These are phyloP conservation scores for Kickxella alabastrina DNA, from an alignment of 192 early-diverging fungal genomes.

Conservation along the genomic window DNA sequence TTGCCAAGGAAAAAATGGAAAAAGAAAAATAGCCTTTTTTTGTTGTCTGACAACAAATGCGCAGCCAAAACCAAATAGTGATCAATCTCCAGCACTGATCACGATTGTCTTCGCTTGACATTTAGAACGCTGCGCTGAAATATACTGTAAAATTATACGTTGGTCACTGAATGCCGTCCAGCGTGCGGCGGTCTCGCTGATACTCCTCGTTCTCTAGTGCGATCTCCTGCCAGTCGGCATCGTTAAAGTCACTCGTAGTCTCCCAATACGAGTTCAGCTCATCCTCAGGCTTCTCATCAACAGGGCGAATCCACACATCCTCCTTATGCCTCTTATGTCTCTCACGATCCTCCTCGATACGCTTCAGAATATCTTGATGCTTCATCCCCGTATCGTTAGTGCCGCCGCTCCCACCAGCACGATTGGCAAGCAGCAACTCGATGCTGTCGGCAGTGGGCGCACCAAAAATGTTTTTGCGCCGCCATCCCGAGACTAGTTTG, in stretches of 20 bases:
- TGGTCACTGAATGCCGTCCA: constrained; percentile 2
- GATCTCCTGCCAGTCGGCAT: constrained; percentile 44
- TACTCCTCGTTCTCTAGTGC: constrained; percentile 33
- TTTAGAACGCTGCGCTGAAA: too few relatives aligned
- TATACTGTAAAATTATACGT: too few relatives aligned
- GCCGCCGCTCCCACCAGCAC: constrained; percentile 6
- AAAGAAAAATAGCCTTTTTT: constrained; percentile 7
- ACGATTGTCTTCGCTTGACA: too few relatives aligned
- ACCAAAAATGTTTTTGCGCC: constrained; percentile 23
- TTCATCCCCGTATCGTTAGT: constrained; percentile 28
- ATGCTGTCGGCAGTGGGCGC: constrained; percentile 10
- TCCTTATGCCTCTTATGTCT: constrained; percentile 54
- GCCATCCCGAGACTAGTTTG: constrained; percentile 40
- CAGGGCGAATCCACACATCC: constrained; percentile 52
- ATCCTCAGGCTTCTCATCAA: constrained; percentile 17
- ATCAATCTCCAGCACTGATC: too few relatives aligned
- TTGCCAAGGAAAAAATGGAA: constrained; percentile 2
- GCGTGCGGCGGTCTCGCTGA: constrained; percentile 16
- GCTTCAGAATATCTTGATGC: constrained; percentile 48
- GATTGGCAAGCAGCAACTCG: constrained; percentile 16
- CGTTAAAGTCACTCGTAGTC: constrained; percentile 45
- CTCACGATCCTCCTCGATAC: constrained; percentile 58
- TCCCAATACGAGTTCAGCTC: constrained; percentile 53
- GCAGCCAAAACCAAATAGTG: too few relatives aligned
- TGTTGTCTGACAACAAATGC: too few relatives aligned